These are phyloP conservation scores for Polychaeton citri DNA, from an alignment of 2,329 filamentous ascomycete species.

Conservation along the genomic window DNA sequence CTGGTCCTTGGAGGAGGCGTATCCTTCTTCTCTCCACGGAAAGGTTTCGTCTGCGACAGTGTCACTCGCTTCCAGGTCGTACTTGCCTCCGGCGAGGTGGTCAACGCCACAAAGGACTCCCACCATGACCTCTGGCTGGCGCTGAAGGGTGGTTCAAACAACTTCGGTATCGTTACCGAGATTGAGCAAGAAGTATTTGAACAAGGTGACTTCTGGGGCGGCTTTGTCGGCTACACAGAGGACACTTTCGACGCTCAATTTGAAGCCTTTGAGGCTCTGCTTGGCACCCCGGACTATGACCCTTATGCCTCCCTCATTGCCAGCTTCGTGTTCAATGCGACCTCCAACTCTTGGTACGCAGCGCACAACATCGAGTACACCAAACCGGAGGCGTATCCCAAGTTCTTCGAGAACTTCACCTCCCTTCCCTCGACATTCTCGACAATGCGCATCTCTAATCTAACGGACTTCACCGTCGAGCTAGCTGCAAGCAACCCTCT, in stretches of 20 bases:
- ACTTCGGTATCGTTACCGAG: constrained; percentile 32
- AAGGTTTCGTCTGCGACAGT: constrained; percentile 37
- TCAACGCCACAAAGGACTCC: constrained; percentile 27
- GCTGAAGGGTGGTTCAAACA: constrained; percentile 30
- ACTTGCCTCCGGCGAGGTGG: constrained; percentile 24
- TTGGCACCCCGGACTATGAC: constrained; percentile 7
- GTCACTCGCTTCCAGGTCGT: constrained; percentile 26
- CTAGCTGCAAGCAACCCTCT: constrained; percentile 3
- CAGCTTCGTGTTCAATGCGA: constrained; percentile 6
- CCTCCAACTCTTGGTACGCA: constrained; percentile 5
- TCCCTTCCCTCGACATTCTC: constrained; percentile 7
- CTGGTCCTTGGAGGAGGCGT: constrained; percentile 33
- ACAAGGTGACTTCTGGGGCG: constrained; percentile 13
- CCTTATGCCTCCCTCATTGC: constrained; percentile 11
- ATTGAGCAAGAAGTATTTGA: constrained; percentile 22
- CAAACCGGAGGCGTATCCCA: constrained; percentile 7
- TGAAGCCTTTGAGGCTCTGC: constrained; percentile 7
- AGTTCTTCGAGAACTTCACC: constrained; percentile 10
- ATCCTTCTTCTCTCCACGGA: constrained; percentile 32
- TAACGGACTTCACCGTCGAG: constrained; percentile 10
- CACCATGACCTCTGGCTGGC: constrained; percentile 37
- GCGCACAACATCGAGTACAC: constrained; percentile 13
- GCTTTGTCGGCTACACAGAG: constrained; percentile 32
- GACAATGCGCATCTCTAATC: constrained; percentile 10
- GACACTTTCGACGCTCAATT: constrained; percentile 15